Evolutionary conservation across 257 asterid genomes (phyloP).

Genomic region (Primulina eburnea): DNA sequence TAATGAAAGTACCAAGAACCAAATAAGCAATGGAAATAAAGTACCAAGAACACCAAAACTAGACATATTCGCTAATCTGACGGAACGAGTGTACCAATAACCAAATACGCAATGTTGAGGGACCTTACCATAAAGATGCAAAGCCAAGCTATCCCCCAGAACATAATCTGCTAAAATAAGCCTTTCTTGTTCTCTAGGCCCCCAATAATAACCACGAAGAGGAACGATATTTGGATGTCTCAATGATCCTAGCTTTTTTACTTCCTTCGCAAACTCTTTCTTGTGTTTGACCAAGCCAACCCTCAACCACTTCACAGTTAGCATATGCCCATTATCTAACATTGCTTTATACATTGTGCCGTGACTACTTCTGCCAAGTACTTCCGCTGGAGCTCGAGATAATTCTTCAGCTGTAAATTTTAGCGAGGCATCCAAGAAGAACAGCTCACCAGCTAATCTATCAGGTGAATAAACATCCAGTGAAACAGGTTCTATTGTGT

Average conservation of each 20-base stretch:
- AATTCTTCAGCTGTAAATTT: slow-evolving; percentile 78
- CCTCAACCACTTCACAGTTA: slow-evolving; percentile 90
- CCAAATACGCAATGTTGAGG: slow-evolving; percentile 5
- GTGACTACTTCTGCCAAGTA: slow-evolving; percentile 92
- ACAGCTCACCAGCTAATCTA: slow-evolving; percentile 81
- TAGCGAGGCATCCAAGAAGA: slow-evolving; percentile 69
- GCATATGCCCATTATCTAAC: slow-evolving; percentile 70
- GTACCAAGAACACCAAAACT: not conserved
- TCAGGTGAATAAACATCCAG: slow-evolving; percentile 85
- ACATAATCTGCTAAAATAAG: slow-evolving; percentile 80
- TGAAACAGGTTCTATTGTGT: slow-evolving; percentile 57
- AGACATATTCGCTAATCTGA: not conserved
- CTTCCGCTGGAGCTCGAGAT: slow-evolving; percentile 97
- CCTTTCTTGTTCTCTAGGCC: slow-evolving; percentile 88
- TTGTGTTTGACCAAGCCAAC: slow-evolving; percentile 85
- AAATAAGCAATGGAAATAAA: no score
- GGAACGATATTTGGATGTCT: slow-evolving; percentile 60
- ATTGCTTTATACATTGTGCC: slow-evolving; percentile 91
- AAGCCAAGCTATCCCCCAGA: slow-evolving; percentile 81
- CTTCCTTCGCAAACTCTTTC: slow-evolving; percentile 88
- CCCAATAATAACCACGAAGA: slow-evolving; percentile 88
- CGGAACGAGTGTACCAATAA: not conserved
- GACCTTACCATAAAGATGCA: slow-evolving; percentile 84
- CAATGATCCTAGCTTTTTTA: slow-evolving; percentile 72
- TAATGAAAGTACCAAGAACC: no score